Percentiles rank a stretch among this genome's conserved stretches.
These are phyloP conservation scores for Skeletonema grethae DNA, from an alignment of 108 stramenopile genomes.

Conservation along the genomic window DNA sequence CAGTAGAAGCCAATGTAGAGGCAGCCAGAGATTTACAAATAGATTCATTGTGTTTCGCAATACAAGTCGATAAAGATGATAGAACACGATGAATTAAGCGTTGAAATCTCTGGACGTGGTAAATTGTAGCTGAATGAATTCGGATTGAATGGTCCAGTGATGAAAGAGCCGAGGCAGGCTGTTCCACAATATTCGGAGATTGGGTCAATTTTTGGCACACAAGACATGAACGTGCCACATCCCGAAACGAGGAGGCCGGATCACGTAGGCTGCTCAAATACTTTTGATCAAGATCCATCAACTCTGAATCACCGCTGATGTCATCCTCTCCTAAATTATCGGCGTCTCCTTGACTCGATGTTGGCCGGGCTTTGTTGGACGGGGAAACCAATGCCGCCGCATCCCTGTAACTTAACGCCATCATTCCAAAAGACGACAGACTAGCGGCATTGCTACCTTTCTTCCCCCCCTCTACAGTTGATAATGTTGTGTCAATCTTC, in stretches of 20 bases:
- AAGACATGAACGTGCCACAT: conserved; percentile 35
- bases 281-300: conserved; percentile 26
- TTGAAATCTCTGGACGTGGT: conserved; percentile 19
- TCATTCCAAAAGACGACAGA: conserved; percentile 35
- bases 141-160: conserved; percentile 1
- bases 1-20: conserved; percentile 59
- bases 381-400: neutral
- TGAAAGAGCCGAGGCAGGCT: neutral
- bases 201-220: conserved; percentile 23
- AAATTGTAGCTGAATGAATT: conserved; percentile 28
- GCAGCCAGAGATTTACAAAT: conserved; percentile 53
- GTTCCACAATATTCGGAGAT: conserved; percentile 3
- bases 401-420: conserved; percentile 23
- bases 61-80: conserved; percentile 25
- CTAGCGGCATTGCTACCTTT: neutral
- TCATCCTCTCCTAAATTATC: neutral
- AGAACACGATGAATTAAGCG: conserved; percentile 21
- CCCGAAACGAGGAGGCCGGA: conserved; percentile 27
- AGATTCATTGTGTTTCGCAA: conserved; percentile 13
- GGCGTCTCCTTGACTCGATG: neutral
- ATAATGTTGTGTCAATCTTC: neutral
- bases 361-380: neutral
- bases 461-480: neutral
- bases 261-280: conserved; percentile 28
- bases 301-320: conserved; percentile 20